Evolutionary conservation across 768 basidiomycete species (phyloP).

Genomic region (Calocybe cyanea): DNA sequence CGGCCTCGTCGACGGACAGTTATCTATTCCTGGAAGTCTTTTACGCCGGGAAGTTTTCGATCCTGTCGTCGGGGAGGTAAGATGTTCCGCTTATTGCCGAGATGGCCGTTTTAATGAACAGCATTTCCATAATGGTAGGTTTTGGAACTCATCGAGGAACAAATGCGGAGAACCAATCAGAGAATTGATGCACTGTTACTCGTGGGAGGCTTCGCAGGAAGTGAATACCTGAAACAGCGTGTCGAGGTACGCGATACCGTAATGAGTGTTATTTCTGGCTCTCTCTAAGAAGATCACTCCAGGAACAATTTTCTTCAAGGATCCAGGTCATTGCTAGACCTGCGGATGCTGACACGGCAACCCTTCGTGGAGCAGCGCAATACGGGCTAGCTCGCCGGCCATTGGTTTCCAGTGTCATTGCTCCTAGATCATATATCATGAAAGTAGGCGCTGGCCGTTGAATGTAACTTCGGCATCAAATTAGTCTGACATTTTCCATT

Average conservation of each 20-base stretch:
- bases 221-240: slow-evolving; percentile 77
- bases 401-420: slow-evolving; percentile 79
- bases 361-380: slow-evolving; percentile 81
- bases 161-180: slow-evolving; percentile 63
- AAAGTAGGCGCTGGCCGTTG: slow-evolving; percentile 44
- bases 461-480: background rate
- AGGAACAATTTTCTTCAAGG: slow-evolving; percentile 64
- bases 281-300: slow-evolving; percentile 4
- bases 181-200: slow-evolving; percentile 80
- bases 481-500: slow-evolving; percentile 6
- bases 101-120: slow-evolving; percentile 1
- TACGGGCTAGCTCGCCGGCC: slow-evolving; percentile 76
- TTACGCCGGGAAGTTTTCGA: slow-evolving; percentile 87
- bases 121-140: slow-evolving; percentile 42
- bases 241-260: slow-evolving; percentile 54
- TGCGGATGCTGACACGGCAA: slow-evolving; percentile 85
- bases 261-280: slow-evolving; percentile 11
- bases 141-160: slow-evolving; percentile 73
- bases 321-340: slow-evolving; percentile 80
- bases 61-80: slow-evolving; percentile 76
- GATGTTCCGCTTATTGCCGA: slow-evolving; percentile 17
- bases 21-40: slow-evolving; percentile 76
- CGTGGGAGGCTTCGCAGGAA: slow-evolving; percentile 87
- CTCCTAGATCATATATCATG: slow-evolving; percentile 83
- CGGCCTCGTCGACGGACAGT: slow-evolving; percentile 78